Evolutionary conservation across 225 moss, liverwort and hornwort genomes (phyloP).

Genomic region (Takakia lepidozioides): DNA sequence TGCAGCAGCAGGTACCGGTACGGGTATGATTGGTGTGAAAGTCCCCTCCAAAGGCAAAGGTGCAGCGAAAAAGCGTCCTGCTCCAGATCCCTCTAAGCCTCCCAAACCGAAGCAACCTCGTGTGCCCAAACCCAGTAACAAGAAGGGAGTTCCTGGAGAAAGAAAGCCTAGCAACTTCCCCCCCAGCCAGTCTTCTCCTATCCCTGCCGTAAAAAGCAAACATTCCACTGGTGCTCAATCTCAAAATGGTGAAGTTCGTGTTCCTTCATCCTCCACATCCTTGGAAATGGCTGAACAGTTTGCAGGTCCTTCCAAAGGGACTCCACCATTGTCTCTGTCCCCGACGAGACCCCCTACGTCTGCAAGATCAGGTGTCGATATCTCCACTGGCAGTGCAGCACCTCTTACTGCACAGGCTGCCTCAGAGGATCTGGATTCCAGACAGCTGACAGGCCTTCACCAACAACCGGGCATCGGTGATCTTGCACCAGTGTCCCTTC

Average conservation of each 20-base stretch:
- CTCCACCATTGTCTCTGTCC: neutral
- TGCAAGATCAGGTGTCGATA: constrained; percentile 10
- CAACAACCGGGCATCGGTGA: neutral
- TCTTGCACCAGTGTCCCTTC: constrained; percentile 2
- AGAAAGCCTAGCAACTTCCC: neutral
- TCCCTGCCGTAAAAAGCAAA: constrained; percentile 3
- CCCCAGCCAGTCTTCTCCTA: constrained; percentile 6
- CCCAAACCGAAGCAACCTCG: constrained; percentile 67
- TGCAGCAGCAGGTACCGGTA: constrained; percentile 62
- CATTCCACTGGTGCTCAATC: neutral
- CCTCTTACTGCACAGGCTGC: neutral
- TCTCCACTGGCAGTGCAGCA: constrained; percentile 11
- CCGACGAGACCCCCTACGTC: neutral
- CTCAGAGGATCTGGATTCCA: constrained; percentile 22
- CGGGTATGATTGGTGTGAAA: constrained; percentile 52
- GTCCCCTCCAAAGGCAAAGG: constrained; percentile 43
- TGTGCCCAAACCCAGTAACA: constrained; percentile 35
- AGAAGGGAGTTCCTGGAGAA: constrained; percentile 18
- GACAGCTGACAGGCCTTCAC: neutral
- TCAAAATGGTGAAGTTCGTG: constrained; percentile 10
- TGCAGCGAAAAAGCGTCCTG: constrained; percentile 50
- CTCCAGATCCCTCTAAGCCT: constrained; percentile 48
- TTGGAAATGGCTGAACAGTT: neutral
- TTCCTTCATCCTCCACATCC: constrained; percentile 6
- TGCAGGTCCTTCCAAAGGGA: constrained; percentile 6